Evolutionary conservation across 148 eudicot genomes (phyloP).

Genomic region (Nepenthes mirabilis): DNA sequence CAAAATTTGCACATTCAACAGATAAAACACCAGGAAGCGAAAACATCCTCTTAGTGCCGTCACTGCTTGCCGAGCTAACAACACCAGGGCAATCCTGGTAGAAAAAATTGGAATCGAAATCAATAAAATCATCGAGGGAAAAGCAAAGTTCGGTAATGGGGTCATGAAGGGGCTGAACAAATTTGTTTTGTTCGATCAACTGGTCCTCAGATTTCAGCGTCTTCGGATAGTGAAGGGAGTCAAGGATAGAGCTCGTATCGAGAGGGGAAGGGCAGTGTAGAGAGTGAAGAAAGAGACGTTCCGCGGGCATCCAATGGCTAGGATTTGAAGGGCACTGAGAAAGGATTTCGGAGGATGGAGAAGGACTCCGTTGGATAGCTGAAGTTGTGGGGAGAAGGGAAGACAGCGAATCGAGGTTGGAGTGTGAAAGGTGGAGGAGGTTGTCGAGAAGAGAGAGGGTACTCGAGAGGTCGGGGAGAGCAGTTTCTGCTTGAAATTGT

Average conservation of each 20-base stretch:
- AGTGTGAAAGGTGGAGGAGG: slow-evolving; percentile 25
- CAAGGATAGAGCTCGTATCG: slow-evolving; percentile 9
- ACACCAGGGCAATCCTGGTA: slow-evolving; percentile 64
- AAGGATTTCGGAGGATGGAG: slow-evolving; percentile 6
- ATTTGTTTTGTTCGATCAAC: slow-evolving; percentile 14
- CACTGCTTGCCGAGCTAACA: slow-evolving; percentile 21
- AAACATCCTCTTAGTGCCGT: slow-evolving; percentile 22
- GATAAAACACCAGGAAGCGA: slow-evolving; percentile 47
- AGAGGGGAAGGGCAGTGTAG: slow-evolving; percentile 45
- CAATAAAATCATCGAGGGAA: slow-evolving; percentile 41
- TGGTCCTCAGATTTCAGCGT: slow-evolving; percentile 26
- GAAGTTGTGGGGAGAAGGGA: slow-evolving; percentile 13
- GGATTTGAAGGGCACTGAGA: slow-evolving; percentile 42
- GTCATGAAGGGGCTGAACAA: slow-evolving; percentile 22
- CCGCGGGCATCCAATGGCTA: slow-evolving; percentile 46
- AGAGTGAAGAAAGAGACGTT: slow-evolving; percentile 51
- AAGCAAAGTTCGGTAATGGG: slow-evolving; percentile 37
- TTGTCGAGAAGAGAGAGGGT: slow-evolving; percentile 22
- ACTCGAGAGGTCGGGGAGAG: slow-evolving; percentile 12
- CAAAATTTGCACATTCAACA: slow-evolving; percentile 50
- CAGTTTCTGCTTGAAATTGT: slow-evolving; percentile 5
- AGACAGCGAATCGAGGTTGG: slow-evolving; percentile 30
- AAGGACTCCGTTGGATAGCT: neutral
- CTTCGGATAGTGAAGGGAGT: slow-evolving; percentile 33
- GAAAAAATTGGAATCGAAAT: slow-evolving; percentile 36